Evolutionary conservation across 345 rosid species (phyloP).

Genomic region (Salix suchowensis): DNA sequence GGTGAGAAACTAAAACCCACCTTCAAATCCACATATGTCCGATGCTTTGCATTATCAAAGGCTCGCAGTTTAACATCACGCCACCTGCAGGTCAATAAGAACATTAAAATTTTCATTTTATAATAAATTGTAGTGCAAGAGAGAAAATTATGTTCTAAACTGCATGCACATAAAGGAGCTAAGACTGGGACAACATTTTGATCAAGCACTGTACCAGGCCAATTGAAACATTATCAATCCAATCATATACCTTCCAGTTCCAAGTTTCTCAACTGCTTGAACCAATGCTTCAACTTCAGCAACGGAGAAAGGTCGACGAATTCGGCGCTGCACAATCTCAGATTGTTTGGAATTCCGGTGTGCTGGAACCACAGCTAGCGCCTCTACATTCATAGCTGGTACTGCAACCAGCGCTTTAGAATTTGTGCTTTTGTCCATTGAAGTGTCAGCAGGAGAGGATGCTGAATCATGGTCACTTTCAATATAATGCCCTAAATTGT

Average conservation of each 20-base stretch:
- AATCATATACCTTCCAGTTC: constrained; percentile 87
- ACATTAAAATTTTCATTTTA: neutral
- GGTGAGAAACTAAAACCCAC: constrained; percentile 23
- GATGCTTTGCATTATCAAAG: constrained; percentile 87
- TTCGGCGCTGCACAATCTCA: constrained; percentile 85
- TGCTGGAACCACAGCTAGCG: constrained; percentile 50
- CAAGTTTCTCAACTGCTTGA: constrained; percentile 96
- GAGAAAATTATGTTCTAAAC: neutral
- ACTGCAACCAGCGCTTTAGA: constrained; percentile 72
- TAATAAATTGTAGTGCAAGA: neutral
- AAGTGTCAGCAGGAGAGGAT: constrained; percentile 50
- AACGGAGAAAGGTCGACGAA: constrained; percentile 97
- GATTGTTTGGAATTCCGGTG: constrained; percentile 72
- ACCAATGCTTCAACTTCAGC: constrained; percentile 95
- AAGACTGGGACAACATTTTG: neutral
- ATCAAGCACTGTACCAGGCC: neutral
- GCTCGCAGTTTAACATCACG: constrained; percentile 93
- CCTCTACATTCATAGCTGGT: constrained; percentile 53
- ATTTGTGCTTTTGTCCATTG: constrained; percentile 41
- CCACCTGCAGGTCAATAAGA: constrained; percentile 55
- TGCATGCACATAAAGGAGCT: neutral
- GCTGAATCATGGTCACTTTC: constrained; percentile 87
- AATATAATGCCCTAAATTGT: constrained; percentile 42
- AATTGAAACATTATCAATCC: neutral
- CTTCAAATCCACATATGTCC: constrained; percentile 95